These are phyloP conservation scores for Phytophthora nicotianae DNA, from an alignment of 352 stramenopile genomes.

Conservation along the genomic window DNA sequence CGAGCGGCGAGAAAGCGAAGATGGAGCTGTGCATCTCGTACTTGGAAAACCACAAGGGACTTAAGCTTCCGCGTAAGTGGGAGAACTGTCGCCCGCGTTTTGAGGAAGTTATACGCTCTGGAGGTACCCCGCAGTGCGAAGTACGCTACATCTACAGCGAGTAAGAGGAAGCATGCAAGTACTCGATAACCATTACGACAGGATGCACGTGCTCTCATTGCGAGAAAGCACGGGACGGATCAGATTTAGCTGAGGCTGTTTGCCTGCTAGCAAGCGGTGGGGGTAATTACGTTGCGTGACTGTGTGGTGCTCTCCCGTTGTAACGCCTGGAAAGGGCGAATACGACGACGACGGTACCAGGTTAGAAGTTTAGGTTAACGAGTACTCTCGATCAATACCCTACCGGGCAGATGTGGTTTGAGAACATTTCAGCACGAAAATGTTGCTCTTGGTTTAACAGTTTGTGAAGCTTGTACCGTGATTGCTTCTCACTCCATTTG, in stretches of 20 bases:
- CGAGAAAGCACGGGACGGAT: slow-evolving; percentile 10
- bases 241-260: slow-evolving; percentile 3
- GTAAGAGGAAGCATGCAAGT: slow-evolving; percentile 1
- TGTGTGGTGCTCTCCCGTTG: slow-evolving; percentile 9
- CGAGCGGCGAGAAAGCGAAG: slow-evolving; percentile 8
- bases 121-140: not conserved
- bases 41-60: slow-evolving; percentile 13
- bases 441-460: too few species aligned
- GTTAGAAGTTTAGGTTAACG: not conserved
- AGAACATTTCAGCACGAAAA: too few species aligned
- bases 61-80: slow-evolving; percentile 28
- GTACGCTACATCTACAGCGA: slow-evolving; percentile 14
- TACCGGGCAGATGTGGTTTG: too few species aligned
- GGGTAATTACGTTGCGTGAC: not conserved
- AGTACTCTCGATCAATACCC: too few species aligned
- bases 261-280: slow-evolving; percentile 2
- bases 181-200: slow-evolving; percentile 3
- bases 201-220: not conserved
- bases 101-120: slow-evolving; percentile 5
- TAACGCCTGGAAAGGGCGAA: slow-evolving; percentile 1
- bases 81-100: slow-evolving; percentile 18
- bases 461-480: too few species aligned
- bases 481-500: too few species aligned
- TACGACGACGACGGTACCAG: slow-evolving; percentile 3
- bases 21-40: slow-evolving; percentile 27